A percentile compares a stretch with the other conserved stretches of the same genome.
These are phyloP conservation scores for Trifolium fragiferum DNA, from an alignment of 306 rosid species.

Conservation along the genomic window DNA sequence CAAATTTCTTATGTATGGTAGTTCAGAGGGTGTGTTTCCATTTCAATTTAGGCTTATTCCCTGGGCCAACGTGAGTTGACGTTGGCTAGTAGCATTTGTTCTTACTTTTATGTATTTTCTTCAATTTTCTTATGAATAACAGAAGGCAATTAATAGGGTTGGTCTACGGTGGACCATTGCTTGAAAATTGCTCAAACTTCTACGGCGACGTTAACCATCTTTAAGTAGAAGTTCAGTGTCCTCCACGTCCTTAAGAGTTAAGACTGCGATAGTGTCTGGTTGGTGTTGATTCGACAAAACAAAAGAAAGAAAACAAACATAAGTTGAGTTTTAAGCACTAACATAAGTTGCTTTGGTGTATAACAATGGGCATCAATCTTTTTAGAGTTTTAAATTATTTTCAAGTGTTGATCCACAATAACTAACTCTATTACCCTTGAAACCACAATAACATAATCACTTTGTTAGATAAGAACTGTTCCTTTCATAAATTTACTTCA, in stretches of 20 bases:
- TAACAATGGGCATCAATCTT: neutral
- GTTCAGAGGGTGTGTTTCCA: neutral
- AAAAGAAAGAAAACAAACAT: neutral
- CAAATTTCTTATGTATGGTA: neutral
- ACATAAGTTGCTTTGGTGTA: too few species aligned
- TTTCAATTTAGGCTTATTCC: neutral
- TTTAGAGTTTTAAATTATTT: neutral
- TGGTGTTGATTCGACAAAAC: neutral
- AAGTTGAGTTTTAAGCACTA: too few species aligned
- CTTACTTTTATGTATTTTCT: neutral
- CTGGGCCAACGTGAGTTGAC: neutral
- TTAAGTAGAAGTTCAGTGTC: neutral
- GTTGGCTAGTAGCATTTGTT: neutral
- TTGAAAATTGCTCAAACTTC: neutral
- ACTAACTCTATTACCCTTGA: neutral
- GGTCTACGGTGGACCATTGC: neutral
- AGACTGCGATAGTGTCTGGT: neutral
- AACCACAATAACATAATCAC: neutral
- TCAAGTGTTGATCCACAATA: neutral
- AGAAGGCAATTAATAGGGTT: neutral
- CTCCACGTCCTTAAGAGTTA: neutral
- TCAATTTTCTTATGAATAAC: neutral
- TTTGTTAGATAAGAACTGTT: constrained; percentile 4
- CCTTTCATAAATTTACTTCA: neutral
- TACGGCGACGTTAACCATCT: neutral